Evolutionary conservation across 164 flowering plant species (phyloP).

Genomic region (Annona cherimola): DNA sequence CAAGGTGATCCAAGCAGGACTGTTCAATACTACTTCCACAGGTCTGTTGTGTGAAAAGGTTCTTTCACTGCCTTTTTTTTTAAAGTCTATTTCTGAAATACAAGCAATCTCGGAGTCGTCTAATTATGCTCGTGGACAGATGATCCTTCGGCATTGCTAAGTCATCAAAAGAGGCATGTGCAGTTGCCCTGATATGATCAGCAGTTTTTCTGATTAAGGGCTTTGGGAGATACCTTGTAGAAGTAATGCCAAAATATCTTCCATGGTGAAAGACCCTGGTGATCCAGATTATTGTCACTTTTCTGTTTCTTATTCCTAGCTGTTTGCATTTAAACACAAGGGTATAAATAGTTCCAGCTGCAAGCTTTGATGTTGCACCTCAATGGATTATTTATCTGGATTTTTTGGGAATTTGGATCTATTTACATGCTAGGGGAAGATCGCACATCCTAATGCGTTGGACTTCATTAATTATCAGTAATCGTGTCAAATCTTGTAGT

Average conservation of each 20-base stretch:
- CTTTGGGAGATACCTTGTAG: neutral
- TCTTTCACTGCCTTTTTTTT: neutral
- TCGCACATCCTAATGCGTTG: neutral
- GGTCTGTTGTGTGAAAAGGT: constrained; percentile 38
- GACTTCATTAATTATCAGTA: neutral
- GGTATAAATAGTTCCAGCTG: neutral
- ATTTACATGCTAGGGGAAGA: neutral
- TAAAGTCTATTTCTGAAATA: neutral
- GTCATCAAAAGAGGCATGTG: neutral
- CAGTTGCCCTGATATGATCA: neutral
- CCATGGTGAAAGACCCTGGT: neutral
- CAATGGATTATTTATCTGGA: neutral
- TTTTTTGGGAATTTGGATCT: neutral
- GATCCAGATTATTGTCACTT: neutral
- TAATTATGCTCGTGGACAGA: neutral
- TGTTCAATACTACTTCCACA: constrained; percentile 97
- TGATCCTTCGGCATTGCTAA: too few relatives aligned
- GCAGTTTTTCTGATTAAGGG: neutral
- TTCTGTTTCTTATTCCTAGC: neutral
- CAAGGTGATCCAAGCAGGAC: constrained; percentile 97
- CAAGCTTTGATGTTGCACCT: neutral
- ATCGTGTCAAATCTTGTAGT: neutral
- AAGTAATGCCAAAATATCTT: neutral
- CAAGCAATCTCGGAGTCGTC: neutral
- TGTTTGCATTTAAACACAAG: neutral